phyloP scores from a whole-genome alignment of 345 rosid species.

The Citrus maxima region DNA sequence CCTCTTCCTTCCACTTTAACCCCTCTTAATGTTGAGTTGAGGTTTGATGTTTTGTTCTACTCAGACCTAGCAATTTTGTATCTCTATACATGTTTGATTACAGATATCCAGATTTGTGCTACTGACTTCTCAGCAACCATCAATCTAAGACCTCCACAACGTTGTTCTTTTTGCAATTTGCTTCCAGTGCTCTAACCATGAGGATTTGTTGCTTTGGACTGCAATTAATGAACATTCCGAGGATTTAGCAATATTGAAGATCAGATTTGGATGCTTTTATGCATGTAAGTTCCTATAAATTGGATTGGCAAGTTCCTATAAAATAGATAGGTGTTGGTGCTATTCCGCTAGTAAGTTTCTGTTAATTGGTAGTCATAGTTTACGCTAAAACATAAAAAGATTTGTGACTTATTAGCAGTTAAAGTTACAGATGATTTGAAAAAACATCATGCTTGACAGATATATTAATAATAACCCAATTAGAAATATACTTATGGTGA shows the following conservation, averaged over 20 bases:
- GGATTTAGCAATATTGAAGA: not conserved
- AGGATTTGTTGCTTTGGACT: not conserved
- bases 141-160: not conserved
- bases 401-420: not conserved
- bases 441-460: not conserved
- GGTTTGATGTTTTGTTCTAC: not conserved
- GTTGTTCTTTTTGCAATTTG: not conserved
- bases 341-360: not conserved
- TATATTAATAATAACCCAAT: not conserved
- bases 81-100: not conserved
- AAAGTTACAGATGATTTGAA: not conserved
- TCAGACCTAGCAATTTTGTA: not conserved
- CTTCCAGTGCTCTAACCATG: constrained; percentile 1
- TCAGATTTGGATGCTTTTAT: not conserved
- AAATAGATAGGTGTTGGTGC: not conserved
- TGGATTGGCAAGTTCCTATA: not conserved
- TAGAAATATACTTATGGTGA: not conserved
- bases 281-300: constrained; percentile 6
- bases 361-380: not conserved
- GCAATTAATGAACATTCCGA: not conserved
- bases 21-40: not conserved
- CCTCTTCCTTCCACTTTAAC: not conserved
- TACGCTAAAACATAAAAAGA: not conserved
- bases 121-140: not conserved
- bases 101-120: not conserved